Evolutionary conservation across 768 basidiomycete species (phyloP), one percentile per base, ranked within the genome.

Genomic region (Tricholoma sp.): DNA sequence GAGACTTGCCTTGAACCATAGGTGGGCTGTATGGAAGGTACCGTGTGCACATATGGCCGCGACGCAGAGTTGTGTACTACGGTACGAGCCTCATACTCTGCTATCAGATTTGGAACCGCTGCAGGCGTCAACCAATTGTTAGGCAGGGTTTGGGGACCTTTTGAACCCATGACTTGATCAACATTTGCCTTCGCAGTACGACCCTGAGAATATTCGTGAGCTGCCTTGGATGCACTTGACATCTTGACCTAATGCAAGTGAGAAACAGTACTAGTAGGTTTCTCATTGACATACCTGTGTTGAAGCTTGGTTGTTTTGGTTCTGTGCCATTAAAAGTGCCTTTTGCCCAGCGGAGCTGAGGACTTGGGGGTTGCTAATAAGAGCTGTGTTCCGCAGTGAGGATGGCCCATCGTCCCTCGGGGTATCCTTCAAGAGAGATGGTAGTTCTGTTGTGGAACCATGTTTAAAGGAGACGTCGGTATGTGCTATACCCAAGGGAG

Each of bases 1-100:
- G 47, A 9, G 29, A 18, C 33, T 44, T 60, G 69, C 20, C 56
- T 63, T 50, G 56, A 54, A 12, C 60, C 62, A 55, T 56, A 56
- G 13, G 54, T 56, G 6, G 63, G 57, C n/a, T 32, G 51, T 31
- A 59, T 48, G 8, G 53, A 34, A 37, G 49, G 7, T 32, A 52
- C 52, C 13, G 37, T 34, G 12, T 55, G 48, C 20, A 36, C 11
- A 15, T 31, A 53, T 17, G 49, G 41, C n/a, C 10, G 15, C 20
- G 34, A 34, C 29, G 17, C 10, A 17, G 2, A 29, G 1, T 42
- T 34, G 13, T 47, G 34, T 0, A 41, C 53, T 41, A 33, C 24
- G 15, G 49, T 36, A 20, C 49, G 52, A 28, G 54, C 54, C 44
- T 58, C 55, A 42, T 49, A 58, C 11, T 54, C 56, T 32, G 59